Percentiles rank a stretch among this genome's conserved stretches.
Evolutionary conservation across 1,139 yeast genomes (phyloP).

Genomic region (Meyerozyma sp.): DNA sequence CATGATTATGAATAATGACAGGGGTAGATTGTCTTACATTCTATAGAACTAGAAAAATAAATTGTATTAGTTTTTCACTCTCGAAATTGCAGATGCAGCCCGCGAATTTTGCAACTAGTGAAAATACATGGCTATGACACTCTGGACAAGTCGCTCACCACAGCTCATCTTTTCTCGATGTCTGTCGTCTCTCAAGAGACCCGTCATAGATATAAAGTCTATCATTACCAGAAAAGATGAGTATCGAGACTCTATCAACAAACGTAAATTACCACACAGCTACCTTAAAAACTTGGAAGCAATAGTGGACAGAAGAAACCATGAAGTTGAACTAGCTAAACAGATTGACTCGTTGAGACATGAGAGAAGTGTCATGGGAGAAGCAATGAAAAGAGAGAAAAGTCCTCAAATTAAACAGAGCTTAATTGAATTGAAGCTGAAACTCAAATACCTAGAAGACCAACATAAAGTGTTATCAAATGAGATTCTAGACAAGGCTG

Average conservation of each 20-base stretch:
- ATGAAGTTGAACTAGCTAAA: conserved; percentile 16
- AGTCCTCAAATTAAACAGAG: conserved; percentile 17
- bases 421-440: conserved; percentile 30
- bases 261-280: conserved; percentile 35
- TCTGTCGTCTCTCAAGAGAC: conserved; percentile 19
- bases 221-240: conserved; percentile 33
- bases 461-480: conserved; percentile 20
- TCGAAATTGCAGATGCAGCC: not conserved
- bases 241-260: conserved; percentile 41
- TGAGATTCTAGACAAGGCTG: conserved; percentile 34
- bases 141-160: not conserved
- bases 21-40: not conserved
- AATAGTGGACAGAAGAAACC: conserved; percentile 21
- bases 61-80: not conserved
- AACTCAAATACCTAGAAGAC: conserved; percentile 30
- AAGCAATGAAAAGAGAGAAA: conserved; percentile 13
- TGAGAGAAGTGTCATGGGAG: conserved; percentile 25
- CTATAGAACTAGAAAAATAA: not conserved
- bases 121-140: not conserved
- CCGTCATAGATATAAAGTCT: conserved; percentile 45
- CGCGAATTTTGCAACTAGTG: not conserved
- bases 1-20: conserved; percentile 6
- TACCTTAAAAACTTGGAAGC: conserved; percentile 25
- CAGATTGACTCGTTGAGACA: conserved; percentile 23
- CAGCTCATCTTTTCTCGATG: not conserved